Conservation (phyloP, 2,329 filamentous ascomycete genomes). For the Trichophyton benhamiae region DNA sequence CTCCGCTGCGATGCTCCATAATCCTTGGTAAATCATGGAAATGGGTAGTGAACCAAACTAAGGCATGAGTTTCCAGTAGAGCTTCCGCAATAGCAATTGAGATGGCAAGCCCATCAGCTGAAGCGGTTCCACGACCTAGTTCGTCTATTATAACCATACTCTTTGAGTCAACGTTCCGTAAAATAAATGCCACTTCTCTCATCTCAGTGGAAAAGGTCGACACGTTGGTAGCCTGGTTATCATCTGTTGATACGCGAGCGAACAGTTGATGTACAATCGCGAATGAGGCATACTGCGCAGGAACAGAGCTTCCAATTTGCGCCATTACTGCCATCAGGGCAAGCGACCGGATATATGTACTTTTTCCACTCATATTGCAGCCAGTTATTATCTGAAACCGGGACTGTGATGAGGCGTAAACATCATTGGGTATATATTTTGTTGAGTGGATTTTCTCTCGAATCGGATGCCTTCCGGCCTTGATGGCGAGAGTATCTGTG, state of each 20-base stretch:
- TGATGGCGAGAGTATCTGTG: constrained; percentile 56
- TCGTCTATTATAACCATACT: constrained; percentile 84
- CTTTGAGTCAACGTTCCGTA: constrained; percentile 64
- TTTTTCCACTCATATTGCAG: constrained; percentile 97
- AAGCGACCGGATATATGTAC: constrained; percentile 79
- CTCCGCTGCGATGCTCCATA: constrained; percentile 60
- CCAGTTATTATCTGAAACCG: constrained; percentile 90
- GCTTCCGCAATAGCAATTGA: constrained; percentile 83
- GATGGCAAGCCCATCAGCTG: constrained; percentile 75
- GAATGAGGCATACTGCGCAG: constrained; percentile 70
- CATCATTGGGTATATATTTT: constrained; percentile 77
- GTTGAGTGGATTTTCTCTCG: constrained; percentile 57
- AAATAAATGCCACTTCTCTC: constrained; percentile 88
- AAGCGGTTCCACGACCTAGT: constrained; percentile 80
- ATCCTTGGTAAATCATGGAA: constrained; percentile 72
- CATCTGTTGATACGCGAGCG: constrained; percentile 73
- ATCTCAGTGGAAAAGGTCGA: constrained; percentile 93
- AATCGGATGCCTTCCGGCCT: constrained; percentile 65
- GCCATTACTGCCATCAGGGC: constrained; percentile 85
- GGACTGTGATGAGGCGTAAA: constrained; percentile 66
- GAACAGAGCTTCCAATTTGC: constrained; percentile 83
- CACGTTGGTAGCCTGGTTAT: constrained; percentile 78
- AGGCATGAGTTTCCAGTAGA: constrained; percentile 62
- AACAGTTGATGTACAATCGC: constrained; percentile 74
- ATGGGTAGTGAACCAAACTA: constrained; percentile 90